Evolutionary conservation across 2,329 filamentous ascomycete genomes (phyloP).

Genomic region (Alternaria tenuissima): DNA sequence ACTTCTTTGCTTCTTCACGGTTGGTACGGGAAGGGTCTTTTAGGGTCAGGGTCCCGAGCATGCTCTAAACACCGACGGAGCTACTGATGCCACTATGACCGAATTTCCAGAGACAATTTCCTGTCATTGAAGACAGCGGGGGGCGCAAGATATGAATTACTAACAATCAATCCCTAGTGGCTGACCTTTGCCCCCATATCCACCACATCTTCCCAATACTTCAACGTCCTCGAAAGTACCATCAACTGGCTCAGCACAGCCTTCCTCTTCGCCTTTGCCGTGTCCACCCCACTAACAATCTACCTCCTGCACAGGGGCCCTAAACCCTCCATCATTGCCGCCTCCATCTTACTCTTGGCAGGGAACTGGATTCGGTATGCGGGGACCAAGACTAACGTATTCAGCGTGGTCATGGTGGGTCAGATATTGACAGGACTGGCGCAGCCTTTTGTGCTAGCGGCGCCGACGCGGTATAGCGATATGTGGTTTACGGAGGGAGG

Average conservation of each 20-base stretch:
- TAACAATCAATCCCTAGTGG: constrained; percentile 66
- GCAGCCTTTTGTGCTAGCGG: constrained; percentile 90
- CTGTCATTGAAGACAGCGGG: not conserved
- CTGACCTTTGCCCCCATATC: constrained; percentile 89
- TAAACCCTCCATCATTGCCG: constrained; percentile 76
- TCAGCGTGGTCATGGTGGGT: constrained; percentile 84
- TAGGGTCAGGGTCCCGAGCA: not conserved
- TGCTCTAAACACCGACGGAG: not conserved
- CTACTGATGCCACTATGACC: not conserved
- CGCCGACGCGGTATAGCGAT: constrained; percentile 90
- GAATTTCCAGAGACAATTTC: too few species aligned
- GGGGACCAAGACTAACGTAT: constrained; percentile 67
- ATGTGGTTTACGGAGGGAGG: constrained; percentile 91
- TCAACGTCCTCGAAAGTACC: constrained; percentile 73
- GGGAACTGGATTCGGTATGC: constrained; percentile 94
- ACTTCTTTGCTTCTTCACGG: not conserved
- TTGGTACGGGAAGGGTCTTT: not conserved
- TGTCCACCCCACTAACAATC: constrained; percentile 73
- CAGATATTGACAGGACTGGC: constrained; percentile 89
- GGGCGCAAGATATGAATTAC: too few species aligned
- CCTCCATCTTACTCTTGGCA: constrained; percentile 75
- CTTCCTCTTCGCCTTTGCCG: constrained; percentile 85
- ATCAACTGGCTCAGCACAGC: constrained; percentile 94
- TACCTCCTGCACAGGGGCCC: constrained; percentile 82
- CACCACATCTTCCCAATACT: constrained; percentile 76